phyloP scores from a whole-genome alignment of 208 protist genomes.

The Acanthamoeba castellanii region DNA sequence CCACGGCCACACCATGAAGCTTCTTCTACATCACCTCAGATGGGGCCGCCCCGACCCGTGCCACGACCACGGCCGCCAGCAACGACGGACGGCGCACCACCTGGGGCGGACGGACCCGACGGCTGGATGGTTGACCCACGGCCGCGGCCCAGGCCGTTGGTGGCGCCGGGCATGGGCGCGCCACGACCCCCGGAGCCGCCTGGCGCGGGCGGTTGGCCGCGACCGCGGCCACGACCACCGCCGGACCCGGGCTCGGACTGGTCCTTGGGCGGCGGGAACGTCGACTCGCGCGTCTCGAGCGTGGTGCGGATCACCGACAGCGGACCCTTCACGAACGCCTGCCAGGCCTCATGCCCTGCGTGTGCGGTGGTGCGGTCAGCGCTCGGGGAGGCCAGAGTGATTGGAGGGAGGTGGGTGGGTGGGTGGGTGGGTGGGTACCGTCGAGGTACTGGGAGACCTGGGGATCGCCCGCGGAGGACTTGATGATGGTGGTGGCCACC shows the following conservation, averaged over 20 bases:
- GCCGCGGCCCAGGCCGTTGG: too few species aligned
- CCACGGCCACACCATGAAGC: too few species aligned
- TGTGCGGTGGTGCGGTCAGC: too few species aligned
- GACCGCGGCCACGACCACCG: not conserved
- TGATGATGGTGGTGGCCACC: constrained; percentile 1
- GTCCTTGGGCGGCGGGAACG: not conserved
- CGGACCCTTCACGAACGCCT: not conserved
- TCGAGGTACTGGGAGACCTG: not conserved
- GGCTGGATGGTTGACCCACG: too few species aligned
- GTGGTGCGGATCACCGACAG: not conserved
- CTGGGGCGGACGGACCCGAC: too few species aligned
- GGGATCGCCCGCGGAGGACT: not conserved
- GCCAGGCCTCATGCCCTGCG: not conserved
- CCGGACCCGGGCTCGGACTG: not conserved
- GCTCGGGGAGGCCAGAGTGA: too few species aligned
- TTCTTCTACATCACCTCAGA: too few species aligned
- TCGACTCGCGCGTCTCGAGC: not conserved
- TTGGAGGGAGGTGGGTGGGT: too few species aligned
- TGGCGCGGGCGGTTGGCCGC: not conserved
- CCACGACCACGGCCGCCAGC: not conserved
- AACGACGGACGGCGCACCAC: too few species aligned
- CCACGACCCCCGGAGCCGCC: not conserved
- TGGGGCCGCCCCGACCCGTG: not conserved
- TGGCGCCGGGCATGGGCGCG: too few species aligned
- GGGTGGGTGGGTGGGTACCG: too few species aligned